phyloP scores from a whole-genome alignment of 2,329 filamentous ascomycete species.

The Penicillium sp. region DNA sequence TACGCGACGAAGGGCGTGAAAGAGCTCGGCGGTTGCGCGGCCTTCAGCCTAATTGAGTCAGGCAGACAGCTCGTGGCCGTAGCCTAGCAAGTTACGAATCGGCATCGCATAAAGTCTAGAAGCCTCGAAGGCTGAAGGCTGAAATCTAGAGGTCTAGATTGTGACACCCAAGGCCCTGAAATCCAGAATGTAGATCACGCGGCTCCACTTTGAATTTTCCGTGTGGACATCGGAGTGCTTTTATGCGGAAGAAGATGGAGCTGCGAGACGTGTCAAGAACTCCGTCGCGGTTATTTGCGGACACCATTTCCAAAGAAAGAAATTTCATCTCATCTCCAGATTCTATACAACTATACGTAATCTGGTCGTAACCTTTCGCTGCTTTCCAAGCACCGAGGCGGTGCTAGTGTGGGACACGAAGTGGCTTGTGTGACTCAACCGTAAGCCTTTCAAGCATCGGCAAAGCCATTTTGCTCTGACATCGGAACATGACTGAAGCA shows the following conservation, averaged over 20 bases:
- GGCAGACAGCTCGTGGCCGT: not conserved
- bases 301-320: not conserved
- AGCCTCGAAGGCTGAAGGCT: not conserved
- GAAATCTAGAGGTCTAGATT: not conserved
- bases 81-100: not conserved
- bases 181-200: not conserved
- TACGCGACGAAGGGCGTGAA: not conserved
- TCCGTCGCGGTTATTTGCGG: not conserved
- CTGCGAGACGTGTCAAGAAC: not conserved
- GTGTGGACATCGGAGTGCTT: not conserved
- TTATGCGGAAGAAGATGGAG: not conserved
- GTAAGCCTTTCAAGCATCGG: not conserved
- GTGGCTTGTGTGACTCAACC: slow-evolving; percentile 8
- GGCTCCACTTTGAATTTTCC: not conserved
- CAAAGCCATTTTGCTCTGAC: not conserved
- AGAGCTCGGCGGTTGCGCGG: not conserved
- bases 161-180: not conserved
- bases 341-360: not conserved
- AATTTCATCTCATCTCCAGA: not conserved
- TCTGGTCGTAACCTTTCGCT: not conserved
- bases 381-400: not conserved
- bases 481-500: not conserved
- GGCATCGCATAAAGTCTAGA: not conserved
- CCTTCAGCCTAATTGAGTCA: not conserved
- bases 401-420: slow-evolving; percentile 2